Percentiles rank a stretch among this genome's conserved stretches.
Evolutionary conservation across 306 rosid genomes (phyloP).

Genomic region (Malus asiatica): DNA sequence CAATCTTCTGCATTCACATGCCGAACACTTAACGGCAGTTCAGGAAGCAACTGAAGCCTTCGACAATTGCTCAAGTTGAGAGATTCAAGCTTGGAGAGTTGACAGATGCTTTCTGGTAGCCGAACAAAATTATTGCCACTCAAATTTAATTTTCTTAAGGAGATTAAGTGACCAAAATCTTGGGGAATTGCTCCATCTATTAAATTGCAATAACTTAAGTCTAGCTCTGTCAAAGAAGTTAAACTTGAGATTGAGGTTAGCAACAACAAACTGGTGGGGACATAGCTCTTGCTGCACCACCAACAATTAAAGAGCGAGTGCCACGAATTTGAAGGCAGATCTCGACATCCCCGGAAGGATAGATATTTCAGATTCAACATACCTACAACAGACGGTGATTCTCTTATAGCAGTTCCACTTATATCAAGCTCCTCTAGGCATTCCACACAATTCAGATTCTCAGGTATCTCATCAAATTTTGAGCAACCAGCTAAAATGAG

Average conservation of each 20-base stretch:
- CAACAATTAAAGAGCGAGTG: not conserved
- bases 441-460: not conserved
- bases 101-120: conserved; percentile 7
- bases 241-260: not conserved
- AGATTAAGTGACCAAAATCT: conserved; percentile 7
- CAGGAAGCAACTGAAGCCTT: not conserved
- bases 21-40: not conserved
- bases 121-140: conserved; percentile 8
- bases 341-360: not conserved
- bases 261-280: not conserved
- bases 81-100: conserved; percentile 6
- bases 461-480: not conserved
- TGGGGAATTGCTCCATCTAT: conserved; percentile 7
- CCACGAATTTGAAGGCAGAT: not conserved
- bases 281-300: not conserved
- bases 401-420: conserved; percentile 16
- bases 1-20: conserved; percentile 2
- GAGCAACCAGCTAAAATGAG: conserved; percentile 15
- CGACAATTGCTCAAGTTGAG: conserved; percentile 9
- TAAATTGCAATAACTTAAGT: conserved; percentile 15
- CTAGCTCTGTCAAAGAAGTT: conserved; percentile 2
- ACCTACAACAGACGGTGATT: not conserved
- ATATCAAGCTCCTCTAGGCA: conserved; percentile 15
- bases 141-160: not conserved
- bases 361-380: conserved; percentile 5